phyloP scores from a whole-genome alignment of 257 asterid genomes.

The Salvia hispanica region DNA sequence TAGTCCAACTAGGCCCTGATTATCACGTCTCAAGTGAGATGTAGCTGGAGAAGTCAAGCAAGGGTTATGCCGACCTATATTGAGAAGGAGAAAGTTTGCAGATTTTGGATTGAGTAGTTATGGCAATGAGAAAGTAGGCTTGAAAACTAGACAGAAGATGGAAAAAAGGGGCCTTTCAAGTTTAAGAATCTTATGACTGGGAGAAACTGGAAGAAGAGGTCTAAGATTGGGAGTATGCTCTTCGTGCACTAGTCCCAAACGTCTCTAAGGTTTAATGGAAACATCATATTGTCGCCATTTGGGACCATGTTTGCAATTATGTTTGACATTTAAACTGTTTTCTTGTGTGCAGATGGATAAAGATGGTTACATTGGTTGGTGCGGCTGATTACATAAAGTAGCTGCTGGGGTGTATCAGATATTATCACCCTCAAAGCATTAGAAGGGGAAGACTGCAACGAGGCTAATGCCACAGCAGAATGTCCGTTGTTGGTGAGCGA shows the following conservation, averaged over 20 bases:
- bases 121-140: conserved; percentile 23
- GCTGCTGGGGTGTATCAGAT: conserved; percentile 40
- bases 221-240: conserved; percentile 60
- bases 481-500: conserved; percentile 26
- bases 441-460: conserved; percentile 38
- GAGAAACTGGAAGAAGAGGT: conserved; percentile 80
- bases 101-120: conserved; percentile 20
- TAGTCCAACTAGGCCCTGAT: conserved; percentile 22
- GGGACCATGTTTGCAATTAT: neutral
- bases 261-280: conserved; percentile 64
- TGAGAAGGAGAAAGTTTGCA: conserved; percentile 30
- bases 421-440: conserved; percentile 41
- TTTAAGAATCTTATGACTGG: conserved; percentile 71
- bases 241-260: conserved; percentile 81
- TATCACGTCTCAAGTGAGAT: conserved; percentile 26
- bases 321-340: neutral
- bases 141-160: conserved; percentile 33
- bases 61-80: conserved; percentile 28
- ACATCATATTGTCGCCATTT: neutral
- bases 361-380: conserved; percentile 56
- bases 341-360: conserved; percentile 66
- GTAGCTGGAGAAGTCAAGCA: conserved; percentile 40
- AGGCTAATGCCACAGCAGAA: conserved; percentile 26
- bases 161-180: conserved; percentile 51
- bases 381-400: conserved; percentile 71